Base-by-base conservation (phyloP, 257 asterid genomes). In the Agastache rugosa region DNA sequence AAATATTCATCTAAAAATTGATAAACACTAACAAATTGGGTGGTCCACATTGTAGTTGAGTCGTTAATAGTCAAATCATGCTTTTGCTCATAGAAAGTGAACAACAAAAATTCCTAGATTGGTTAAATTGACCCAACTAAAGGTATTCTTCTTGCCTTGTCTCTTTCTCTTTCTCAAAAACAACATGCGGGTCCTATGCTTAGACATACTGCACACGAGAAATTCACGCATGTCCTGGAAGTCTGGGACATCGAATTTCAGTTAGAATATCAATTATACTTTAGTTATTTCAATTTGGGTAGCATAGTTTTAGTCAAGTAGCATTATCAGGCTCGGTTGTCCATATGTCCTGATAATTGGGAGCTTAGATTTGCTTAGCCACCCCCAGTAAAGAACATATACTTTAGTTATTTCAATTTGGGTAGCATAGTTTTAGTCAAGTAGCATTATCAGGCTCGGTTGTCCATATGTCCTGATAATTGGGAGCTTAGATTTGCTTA, bases 261-360 rank as follows among this genome's bases (percentile, higher is more conserved):
- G 11, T 67, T 27, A 20, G 60, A 64, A 63, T 54, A 39, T 41
- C 11, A 27, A 42, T 23, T 42, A 37, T 31, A 5, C 19, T 48
- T 22, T 6, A n/a, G 27, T 22, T 9, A 34, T 51, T 64, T 63
- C 35, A 17, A 37, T 64, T 60, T 12, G 22, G 22, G 22, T 35
- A 11, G 56, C 23, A 27, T 56, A 19, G 15, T 50, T 37, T 37
- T 50, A 16, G 39, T 64, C 54, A 60, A 69, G 51, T 60, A 65
- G 35, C 44, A 41, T 27, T 20, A 55, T 69, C 35, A 10, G 61
- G 45, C 41, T 60, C 23, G 34, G 29, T 34, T 34, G 64, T 31
- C 15, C 47, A 42, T 41, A 6, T 25, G 47, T 53, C 47, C 34
- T 48, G 55, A 41, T 53, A 62, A 61, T 20, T 27, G 19, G n/a